Conservation (phyloP, 2,329 filamentous ascomycete species). For the Colletotrichum liaoningense region DNA sequence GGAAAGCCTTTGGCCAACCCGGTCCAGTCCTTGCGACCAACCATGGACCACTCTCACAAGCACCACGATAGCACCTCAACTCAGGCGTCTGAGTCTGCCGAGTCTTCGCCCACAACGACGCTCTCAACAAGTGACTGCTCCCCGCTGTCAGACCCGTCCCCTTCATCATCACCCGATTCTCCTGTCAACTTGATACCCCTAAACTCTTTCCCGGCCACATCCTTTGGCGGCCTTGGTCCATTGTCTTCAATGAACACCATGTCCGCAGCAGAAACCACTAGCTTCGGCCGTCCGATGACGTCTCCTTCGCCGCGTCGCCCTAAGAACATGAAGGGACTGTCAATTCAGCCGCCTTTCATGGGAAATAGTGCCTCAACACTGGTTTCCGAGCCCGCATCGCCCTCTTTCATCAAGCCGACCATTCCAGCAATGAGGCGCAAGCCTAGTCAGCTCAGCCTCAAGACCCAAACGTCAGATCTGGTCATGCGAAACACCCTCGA, state of each 20-base stretch:
- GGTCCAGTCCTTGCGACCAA: slow-evolving; percentile 49
- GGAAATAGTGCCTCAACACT: slow-evolving; percentile 56
- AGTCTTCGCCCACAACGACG: slow-evolving; percentile 95
- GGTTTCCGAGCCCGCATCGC: slow-evolving; percentile 76
- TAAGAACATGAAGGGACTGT: slow-evolving; percentile 88
- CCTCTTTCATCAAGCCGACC: slow-evolving; percentile 83
- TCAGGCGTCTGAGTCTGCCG: slow-evolving; percentile 83
- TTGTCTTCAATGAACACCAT: slow-evolving; percentile 57
- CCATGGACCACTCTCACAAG: slow-evolving; percentile 69
- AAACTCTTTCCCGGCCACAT: slow-evolving; percentile 73
- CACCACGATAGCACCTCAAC: slow-evolving; percentile 84
- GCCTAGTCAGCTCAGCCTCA: slow-evolving; percentile 82
- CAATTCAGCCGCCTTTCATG: slow-evolving; percentile 74
- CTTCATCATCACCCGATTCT: slow-evolving; percentile 92
- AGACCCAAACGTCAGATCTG: slow-evolving; percentile 73
- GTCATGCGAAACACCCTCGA: slow-evolving; percentile 61
- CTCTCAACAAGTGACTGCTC: slow-evolving; percentile 93
- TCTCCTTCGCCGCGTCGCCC: slow-evolving; percentile 77
- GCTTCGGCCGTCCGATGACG: slow-evolving; percentile 70
- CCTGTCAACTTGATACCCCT: slow-evolving; percentile 80
- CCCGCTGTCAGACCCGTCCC: slow-evolving; percentile 88
- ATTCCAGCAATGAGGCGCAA: slow-evolving; percentile 79
- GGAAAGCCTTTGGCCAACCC: slow-evolving; percentile 50
- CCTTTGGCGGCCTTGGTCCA: slow-evolving; percentile 58
- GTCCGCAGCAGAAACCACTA: slow-evolving; percentile 52